Conservation (phyloP, 2,329 filamentous ascomycete species). For the Magnaporthiopsis rhizophila region DNA sequence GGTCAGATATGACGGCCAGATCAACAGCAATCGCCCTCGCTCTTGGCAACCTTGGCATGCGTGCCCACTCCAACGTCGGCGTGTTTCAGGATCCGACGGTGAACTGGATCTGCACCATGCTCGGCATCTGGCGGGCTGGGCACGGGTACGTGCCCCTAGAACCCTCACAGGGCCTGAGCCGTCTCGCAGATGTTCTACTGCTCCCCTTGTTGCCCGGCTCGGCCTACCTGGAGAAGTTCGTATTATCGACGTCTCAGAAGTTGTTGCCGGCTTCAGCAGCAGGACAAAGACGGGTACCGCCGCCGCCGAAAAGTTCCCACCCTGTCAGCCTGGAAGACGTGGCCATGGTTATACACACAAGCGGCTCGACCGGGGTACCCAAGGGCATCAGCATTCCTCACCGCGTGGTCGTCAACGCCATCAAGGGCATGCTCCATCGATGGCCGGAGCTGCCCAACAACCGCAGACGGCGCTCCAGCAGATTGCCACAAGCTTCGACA, state of each 20-base stretch:
- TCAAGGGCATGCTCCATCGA: slow-evolving; percentile 17
- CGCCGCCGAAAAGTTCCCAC: no score
- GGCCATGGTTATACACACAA: slow-evolving; percentile 36
- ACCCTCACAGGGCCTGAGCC: slow-evolving; percentile 19
- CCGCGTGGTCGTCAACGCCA: slow-evolving; percentile 41
- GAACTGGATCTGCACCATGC: slow-evolving; percentile 23
- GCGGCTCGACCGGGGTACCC: slow-evolving; percentile 47
- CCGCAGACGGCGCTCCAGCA: slow-evolving; percentile 16
- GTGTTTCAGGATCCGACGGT: slow-evolving; percentile 16
- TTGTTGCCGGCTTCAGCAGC: no score
- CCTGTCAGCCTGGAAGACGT: slow-evolving; percentile 14
- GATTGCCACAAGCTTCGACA: slow-evolving; percentile 30
- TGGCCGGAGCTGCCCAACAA: slow-evolving; percentile 12
- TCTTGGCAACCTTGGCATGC: neutral
- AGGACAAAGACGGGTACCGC: no score
- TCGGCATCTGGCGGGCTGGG: slow-evolving; percentile 26
- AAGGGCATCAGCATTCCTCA: slow-evolving; percentile 53
- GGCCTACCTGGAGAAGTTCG: no score
- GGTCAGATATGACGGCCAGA: slow-evolving; percentile 1
- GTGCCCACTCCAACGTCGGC: neutral
- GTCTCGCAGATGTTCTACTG: slow-evolving; percentile 8
- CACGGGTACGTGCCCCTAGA: slow-evolving; percentile 26
- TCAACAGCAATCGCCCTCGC: neutral
- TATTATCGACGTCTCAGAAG: no score
- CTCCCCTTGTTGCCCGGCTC: no score